Conservation (phyloP, 108 stramenopile genomes). For the Phaeodactylum tricornutum region DNA sequence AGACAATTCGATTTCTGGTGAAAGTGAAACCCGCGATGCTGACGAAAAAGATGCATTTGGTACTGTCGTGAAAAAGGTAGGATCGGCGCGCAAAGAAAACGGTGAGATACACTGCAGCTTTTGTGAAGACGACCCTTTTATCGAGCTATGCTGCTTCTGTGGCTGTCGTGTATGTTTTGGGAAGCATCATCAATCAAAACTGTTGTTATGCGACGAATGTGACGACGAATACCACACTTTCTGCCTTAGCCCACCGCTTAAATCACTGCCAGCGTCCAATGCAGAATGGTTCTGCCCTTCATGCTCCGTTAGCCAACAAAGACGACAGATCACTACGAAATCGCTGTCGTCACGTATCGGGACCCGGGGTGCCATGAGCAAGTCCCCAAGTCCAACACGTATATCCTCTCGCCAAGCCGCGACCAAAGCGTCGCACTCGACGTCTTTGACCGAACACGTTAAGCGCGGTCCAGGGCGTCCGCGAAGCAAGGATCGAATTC, state of each 20-base stretch:
- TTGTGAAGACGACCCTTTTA: conserved; percentile 53
- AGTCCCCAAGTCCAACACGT: too few relatives aligned
- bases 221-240: conserved; percentile 43
- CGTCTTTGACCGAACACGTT: too few relatives aligned
- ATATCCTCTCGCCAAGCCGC: too few relatives aligned
- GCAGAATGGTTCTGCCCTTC: conserved; percentile 44
- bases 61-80: too few relatives aligned
- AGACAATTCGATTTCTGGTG: neutral
- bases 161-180: conserved; percentile 75
- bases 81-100: neutral
- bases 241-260: conserved; percentile 29
- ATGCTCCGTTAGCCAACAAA: conserved; percentile 13
- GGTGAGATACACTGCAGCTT: conserved; percentile 25
- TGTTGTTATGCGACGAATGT: conserved; percentile 30
- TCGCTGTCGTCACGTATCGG: too few relatives aligned
- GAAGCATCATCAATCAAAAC: conserved; percentile 50
- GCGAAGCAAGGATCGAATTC: too few relatives aligned
- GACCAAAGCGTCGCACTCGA: too few relatives aligned
- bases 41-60: too few relatives aligned
- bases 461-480: too few relatives aligned
- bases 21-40: too few relatives aligned
- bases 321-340: too few relatives aligned
- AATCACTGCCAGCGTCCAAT: conserved; percentile 23
- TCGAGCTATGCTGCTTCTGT: conserved; percentile 72
- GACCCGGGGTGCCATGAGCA: too few relatives aligned